Base-by-base conservation (phyloP, 1,284 basidiomycete genomes). In the Rhodotorula sp. region DNA sequence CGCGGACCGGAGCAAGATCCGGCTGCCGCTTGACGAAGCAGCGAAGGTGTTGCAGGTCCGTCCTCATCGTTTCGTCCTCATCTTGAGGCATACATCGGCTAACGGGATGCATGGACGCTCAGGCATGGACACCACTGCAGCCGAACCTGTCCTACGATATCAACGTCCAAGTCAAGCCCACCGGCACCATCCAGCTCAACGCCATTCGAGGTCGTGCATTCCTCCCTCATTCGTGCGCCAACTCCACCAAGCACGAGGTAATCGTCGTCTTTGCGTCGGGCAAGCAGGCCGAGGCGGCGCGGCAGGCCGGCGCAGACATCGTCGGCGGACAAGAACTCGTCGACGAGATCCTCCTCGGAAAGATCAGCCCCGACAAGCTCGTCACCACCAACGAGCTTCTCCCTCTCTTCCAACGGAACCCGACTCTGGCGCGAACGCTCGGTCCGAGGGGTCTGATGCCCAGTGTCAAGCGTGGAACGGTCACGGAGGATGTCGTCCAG, bases 371-470 rank as follows among this genome's bases (percentile, higher is more conserved):
- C n/a, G 91, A 90, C 22, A 88, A 90, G 59, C 89, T 93, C 74
- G 85, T 99, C 31, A 90, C 89, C 62, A 93, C 92, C 0, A 87
- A 91, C 7, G 85, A 86, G 24, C 86, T 97, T 76, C 86, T 96
- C 67, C 86, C 87, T 37, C 81, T 86, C 46, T 90, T 98, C 70
- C 70, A 71, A 40, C 57, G 76, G n/a, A 88, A 90, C 31, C 87
- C 88, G 20, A 86, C 86, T 75, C 85, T 98, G 11, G 94, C 94
- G 46, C 88, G 94, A 75, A 87, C 92, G 69, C 85, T 99, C 34
- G 96, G 95, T 78, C 94, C 93, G 53, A 88, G 92, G 70, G 94
- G 94, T 71, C 82, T 99, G 63, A 98, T 99, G 93, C 95, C 95
- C 22, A 91, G 90, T 13, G 89, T 89, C 71, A 89, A 94, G 80